A percentile compares a stretch with the other conserved stretches of the same genome.
phyloP scores from a whole-genome alignment of 192 early-diverging fungal genomes.

The Coemansia guatemalensis region DNA sequence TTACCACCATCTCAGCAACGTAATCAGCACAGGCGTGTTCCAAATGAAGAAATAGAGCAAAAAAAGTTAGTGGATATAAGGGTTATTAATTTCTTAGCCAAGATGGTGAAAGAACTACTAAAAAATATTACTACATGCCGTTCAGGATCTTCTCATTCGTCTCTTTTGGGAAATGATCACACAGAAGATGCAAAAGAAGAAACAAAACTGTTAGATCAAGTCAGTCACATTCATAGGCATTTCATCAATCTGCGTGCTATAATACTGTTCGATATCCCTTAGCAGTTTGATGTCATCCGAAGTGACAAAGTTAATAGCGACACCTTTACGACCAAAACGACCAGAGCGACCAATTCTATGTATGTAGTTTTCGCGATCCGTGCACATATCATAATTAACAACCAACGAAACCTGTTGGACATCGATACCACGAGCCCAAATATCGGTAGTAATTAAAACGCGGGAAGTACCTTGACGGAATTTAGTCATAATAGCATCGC shows the following conservation, averaged over 20 bases:
- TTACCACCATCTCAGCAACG: not conserved
- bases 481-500: slow-evolving; percentile 96
- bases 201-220: slow-evolving; percentile 31
- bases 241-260: slow-evolving; percentile 60
- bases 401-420: slow-evolving; percentile 99
- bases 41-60: not conserved
- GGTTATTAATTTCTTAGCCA: too few species aligned
- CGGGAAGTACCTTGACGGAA: slow-evolving; percentile 92
- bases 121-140: too few species aligned
- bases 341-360: slow-evolving; percentile 98
- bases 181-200: not conserved
- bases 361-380: slow-evolving; percentile 97
- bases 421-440: slow-evolving; percentile 99
- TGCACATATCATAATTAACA: slow-evolving; percentile 96
- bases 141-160: too few species aligned
- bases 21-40: not conserved
- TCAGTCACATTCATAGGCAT: slow-evolving; percentile 53
- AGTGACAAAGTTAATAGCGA: slow-evolving; percentile 99
- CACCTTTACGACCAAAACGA: slow-evolving; percentile 98
- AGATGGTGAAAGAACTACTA: too few species aligned
- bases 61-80: slow-evolving; percentile 1
- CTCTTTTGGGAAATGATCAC: not conserved
- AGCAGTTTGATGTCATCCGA: slow-evolving; percentile 89
- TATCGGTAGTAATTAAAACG: slow-evolving; percentile 97
- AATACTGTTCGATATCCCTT: slow-evolving; percentile 98